Conservation (phyloP, 2,329 filamentous ascomycete genomes). For the Arthrobotrys sphaeroides region DNA sequence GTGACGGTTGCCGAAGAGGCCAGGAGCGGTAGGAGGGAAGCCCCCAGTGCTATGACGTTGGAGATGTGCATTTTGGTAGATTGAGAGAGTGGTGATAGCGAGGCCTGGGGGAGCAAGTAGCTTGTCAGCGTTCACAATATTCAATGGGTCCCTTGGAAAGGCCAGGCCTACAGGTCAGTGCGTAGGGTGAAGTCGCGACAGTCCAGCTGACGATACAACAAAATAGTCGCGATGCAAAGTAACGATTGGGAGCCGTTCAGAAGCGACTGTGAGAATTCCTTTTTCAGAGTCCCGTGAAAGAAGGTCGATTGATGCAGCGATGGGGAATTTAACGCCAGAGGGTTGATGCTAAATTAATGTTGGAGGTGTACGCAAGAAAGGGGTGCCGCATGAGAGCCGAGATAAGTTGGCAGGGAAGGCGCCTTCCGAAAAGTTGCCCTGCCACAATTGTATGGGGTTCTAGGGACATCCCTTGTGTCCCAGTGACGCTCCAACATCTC, state of each 20-base stretch:
- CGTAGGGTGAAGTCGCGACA: conserved; percentile 20
- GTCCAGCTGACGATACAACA: conserved; percentile 49
- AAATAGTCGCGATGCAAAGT: conserved; percentile 13
- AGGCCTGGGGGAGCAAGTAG: not conserved
- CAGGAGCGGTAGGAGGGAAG: conserved; percentile 30
- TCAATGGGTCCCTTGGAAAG: not conserved
- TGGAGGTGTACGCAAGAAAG: conserved; percentile 39
- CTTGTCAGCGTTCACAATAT: not conserved
- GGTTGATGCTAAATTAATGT: conserved; percentile 14
- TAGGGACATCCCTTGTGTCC: no score
- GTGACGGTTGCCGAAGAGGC: conserved; percentile 4
- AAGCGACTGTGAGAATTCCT: conserved; percentile 35
- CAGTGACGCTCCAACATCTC: no score
- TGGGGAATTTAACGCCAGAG: not conserved
- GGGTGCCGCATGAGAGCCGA: conserved; percentile 29
- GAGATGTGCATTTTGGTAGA: conserved; percentile 38
- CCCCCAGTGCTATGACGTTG: conserved; percentile 19
- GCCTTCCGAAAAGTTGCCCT: conserved; percentile 15
- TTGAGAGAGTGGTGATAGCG: not conserved
- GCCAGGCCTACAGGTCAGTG: conserved; percentile 3
- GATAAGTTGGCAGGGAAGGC: conserved; percentile 16
- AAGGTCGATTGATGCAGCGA: not conserved
- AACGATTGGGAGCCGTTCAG: conserved; percentile 33
- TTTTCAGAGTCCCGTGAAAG: not conserved
- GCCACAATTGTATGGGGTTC: no score